Evolutionary conservation across 768 basidiomycete species (phyloP).

Genomic region (Phlebiopsis gigantea): DNA sequence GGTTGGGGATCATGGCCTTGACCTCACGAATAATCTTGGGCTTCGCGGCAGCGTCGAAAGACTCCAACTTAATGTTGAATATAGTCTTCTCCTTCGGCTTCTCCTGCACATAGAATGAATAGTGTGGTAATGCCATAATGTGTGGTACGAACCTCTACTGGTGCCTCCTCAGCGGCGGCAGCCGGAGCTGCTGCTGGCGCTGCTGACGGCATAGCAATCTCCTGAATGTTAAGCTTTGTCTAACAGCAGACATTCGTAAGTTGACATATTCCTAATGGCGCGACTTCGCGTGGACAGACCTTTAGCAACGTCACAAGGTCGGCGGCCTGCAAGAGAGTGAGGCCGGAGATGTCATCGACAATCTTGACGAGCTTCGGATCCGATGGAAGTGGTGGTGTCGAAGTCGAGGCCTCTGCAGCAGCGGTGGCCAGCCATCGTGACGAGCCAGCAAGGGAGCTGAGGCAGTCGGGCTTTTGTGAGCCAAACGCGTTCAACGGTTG

Average conservation of each 20-base stretch:
- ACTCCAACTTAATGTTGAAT: slow-evolving; percentile 92
- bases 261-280: background rate
- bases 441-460: slow-evolving; percentile 19
- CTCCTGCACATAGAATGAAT: slow-evolving; percentile 43
- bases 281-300: slow-evolving; percentile 36
- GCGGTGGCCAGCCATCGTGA: slow-evolving; percentile 48
- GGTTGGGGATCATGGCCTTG: slow-evolving; percentile 90
- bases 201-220: slow-evolving; percentile 88
- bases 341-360: slow-evolving; percentile 86
- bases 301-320: slow-evolving; percentile 92
- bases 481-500: background rate
- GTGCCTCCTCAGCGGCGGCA: slow-evolving; percentile 54
- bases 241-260: slow-evolving; percentile 25
- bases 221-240: slow-evolving; percentile 94
- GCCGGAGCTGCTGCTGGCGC: slow-evolving; percentile 54
- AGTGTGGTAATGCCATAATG: too few relatives aligned
- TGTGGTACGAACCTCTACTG: slow-evolving; percentile 47
- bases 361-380: slow-evolving; percentile 74
- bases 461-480: background rate
- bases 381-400: slow-evolving; percentile 39
- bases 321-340: slow-evolving; percentile 91
- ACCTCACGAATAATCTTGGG: slow-evolving; percentile 98
- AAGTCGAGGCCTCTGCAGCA: slow-evolving; percentile 36
- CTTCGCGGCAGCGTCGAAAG: slow-evolving; percentile 87
- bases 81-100: slow-evolving; percentile 99